phyloP scores from a whole-genome alignment of 371 early-diverging fungal species.

The Cladochytrium tenue region DNA sequence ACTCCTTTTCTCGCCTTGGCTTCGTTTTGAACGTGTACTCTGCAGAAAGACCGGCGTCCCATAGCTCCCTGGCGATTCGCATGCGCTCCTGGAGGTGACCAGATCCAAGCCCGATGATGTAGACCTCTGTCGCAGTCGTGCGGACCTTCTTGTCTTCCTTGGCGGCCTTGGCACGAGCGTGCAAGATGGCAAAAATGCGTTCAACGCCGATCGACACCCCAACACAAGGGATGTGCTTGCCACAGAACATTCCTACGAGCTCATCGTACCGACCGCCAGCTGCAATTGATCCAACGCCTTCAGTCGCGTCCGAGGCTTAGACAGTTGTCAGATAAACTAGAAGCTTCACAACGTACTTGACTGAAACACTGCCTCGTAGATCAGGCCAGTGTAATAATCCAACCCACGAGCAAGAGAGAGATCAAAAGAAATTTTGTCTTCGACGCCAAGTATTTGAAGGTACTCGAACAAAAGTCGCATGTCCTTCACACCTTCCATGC shows the following conservation, averaged over 20 bases:
- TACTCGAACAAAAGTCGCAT: slow-evolving; percentile 86
- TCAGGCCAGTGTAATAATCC: slow-evolving; percentile 99
- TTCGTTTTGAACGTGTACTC: slow-evolving; percentile 93
- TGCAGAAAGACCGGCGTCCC: slow-evolving; percentile 85
- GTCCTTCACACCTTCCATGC: slow-evolving; percentile 84
- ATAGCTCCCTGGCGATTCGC: slow-evolving; percentile 79
- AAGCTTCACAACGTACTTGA: slow-evolving; percentile 37
- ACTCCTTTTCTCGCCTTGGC: slow-evolving; percentile 82
- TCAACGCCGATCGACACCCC: slow-evolving; percentile 98
- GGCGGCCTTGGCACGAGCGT: slow-evolving; percentile 51
- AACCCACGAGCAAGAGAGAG: slow-evolving; percentile 96
- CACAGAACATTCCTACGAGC: slow-evolving; percentile 91
- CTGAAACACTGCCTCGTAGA: slow-evolving; percentile 94
- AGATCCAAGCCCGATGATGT: slow-evolving; percentile 83
- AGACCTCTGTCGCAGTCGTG: slow-evolving; percentile 83
- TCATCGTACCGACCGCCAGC: slow-evolving; percentile 99
- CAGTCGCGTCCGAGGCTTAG: slow-evolving; percentile 64
- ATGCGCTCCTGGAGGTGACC: slow-evolving; percentile 93
- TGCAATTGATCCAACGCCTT: slow-evolving; percentile 96
- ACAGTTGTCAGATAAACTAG: neutral
- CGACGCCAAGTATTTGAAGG: slow-evolving; percentile 78
- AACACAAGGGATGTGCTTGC: slow-evolving; percentile 92
- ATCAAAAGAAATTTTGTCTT: slow-evolving; percentile 81
- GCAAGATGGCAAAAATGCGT: slow-evolving; percentile 90
- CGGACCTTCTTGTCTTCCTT: slow-evolving; percentile 62